phyloP scores from a whole-genome alignment of 2,329 filamentous ascomycete genomes.

The Aureobasidium sp. region DNA sequence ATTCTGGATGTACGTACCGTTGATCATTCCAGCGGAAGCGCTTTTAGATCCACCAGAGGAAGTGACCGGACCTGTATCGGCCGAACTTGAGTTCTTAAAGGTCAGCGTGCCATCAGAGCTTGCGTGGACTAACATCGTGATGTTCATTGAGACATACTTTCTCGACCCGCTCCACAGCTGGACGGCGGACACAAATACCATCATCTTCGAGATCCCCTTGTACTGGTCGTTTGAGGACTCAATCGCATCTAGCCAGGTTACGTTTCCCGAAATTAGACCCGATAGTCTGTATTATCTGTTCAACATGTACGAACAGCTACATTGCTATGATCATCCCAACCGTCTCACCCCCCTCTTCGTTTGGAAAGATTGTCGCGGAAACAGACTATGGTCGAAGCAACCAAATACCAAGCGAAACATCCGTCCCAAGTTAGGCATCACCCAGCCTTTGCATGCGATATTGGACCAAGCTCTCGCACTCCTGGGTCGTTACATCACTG shows the following conservation, averaged over 20 bases:
- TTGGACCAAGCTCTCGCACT: background rate
- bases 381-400: background rate
- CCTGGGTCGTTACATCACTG: background rate
- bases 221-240: background rate
- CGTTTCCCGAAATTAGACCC: background rate
- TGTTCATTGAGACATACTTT: background rate
- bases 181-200: too few relatives aligned
- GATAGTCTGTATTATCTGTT: background rate
- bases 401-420: conserved; percentile 4
- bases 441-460: background rate
- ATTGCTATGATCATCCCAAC: background rate
- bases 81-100: background rate
- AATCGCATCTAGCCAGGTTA: background rate
- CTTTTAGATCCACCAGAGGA: background rate
- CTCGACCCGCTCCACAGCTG: too few relatives aligned
- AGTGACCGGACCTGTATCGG: background rate
- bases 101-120: background rate
- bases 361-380: background rate
- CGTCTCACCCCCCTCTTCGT: background rate
- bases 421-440: background rate
- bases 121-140: background rate
- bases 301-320: background rate
- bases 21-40: background rate
- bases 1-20: background rate
- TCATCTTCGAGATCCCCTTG: background rate